These are phyloP conservation scores for Phytophthora multivora DNA, from an alignment of 352 stramenopile species.

Conservation along the genomic window DNA sequence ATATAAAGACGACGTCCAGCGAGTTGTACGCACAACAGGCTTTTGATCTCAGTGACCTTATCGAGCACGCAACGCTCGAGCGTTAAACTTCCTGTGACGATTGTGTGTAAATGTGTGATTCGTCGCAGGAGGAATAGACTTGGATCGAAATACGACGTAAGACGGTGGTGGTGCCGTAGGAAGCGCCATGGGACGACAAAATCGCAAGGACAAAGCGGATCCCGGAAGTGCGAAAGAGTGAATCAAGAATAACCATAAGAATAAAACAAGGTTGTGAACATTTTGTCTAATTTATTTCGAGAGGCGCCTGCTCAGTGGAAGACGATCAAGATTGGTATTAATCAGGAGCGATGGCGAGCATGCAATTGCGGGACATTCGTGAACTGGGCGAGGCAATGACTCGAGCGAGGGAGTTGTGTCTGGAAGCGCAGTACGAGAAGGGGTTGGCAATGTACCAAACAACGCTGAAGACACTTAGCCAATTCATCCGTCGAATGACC, in stretches of 20 bases:
- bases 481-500: slow-evolving; percentile 70
- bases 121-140: slow-evolving; percentile 8
- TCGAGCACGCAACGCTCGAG: slow-evolving; percentile 53
- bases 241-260: slow-evolving; percentile 22
- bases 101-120: slow-evolving; percentile 28
- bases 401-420: slow-evolving; percentile 59
- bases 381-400: slow-evolving; percentile 72
- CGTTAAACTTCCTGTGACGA: slow-evolving; percentile 22
- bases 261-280: slow-evolving; percentile 21
- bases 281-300: slow-evolving; percentile 13
- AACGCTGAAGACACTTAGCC: slow-evolving; percentile 59
- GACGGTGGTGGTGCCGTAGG: slow-evolving; percentile 27
- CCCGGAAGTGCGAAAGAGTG: slow-evolving; percentile 8
- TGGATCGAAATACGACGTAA: slow-evolving; percentile 16
- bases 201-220: slow-evolving; percentile 28
- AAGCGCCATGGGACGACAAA: slow-evolving; percentile 32
- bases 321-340: slow-evolving; percentile 2
- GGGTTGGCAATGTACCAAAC: slow-evolving; percentile 63
- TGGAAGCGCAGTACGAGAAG: slow-evolving; percentile 68
- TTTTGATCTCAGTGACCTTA: slow-evolving; percentile 53
- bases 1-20: slow-evolving; percentile 71
- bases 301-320: slow-evolving; percentile 5
- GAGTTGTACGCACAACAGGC: slow-evolving; percentile 73
- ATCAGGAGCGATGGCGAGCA: slow-evolving; percentile 38
- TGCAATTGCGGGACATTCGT: slow-evolving; percentile 69